phyloP scores from a whole-genome alignment of 306 rosid genomes.

The Rosa multiflora region DNA sequence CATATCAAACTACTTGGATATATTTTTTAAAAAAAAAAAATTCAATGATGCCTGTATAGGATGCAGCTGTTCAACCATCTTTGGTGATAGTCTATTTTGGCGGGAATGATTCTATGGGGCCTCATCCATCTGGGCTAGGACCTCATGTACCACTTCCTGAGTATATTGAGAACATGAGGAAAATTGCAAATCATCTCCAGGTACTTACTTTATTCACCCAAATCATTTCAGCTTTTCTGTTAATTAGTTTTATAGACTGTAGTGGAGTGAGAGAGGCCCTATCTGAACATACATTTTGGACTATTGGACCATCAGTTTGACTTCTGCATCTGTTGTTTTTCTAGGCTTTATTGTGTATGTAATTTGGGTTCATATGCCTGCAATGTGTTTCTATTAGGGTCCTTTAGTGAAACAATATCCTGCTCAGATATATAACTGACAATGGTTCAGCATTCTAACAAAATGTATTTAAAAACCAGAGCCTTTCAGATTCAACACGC shows the following conservation, averaged over 20 bases:
- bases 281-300: neutral
- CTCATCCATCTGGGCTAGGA: conserved; percentile 84
- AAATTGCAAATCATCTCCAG: conserved; percentile 75
- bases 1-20: neutral
- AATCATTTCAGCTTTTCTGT: neutral
- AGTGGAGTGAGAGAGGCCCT: neutral
- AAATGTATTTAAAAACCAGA: conserved; percentile 42
- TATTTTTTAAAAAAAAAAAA: no score
- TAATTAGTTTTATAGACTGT: neutral
- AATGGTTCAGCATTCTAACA: conserved; percentile 28
- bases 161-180: conserved; percentile 69
- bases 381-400: neutral
- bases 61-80: conserved; percentile 75
- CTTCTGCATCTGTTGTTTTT: neutral
- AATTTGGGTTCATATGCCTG: neutral
- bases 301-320: neutral
- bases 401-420: neutral
- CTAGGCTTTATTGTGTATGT: neutral
- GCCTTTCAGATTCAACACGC: conserved; percentile 72
- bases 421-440: neutral
- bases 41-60: conserved; percentile 45
- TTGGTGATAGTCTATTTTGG: conserved; percentile 91
- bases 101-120: conserved; percentile 94
- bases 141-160: conserved; percentile 93
- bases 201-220: conserved; percentile 33